phyloP scores from a whole-genome alignment of 345 rosid species.

The Mercurialis annua region DNA sequence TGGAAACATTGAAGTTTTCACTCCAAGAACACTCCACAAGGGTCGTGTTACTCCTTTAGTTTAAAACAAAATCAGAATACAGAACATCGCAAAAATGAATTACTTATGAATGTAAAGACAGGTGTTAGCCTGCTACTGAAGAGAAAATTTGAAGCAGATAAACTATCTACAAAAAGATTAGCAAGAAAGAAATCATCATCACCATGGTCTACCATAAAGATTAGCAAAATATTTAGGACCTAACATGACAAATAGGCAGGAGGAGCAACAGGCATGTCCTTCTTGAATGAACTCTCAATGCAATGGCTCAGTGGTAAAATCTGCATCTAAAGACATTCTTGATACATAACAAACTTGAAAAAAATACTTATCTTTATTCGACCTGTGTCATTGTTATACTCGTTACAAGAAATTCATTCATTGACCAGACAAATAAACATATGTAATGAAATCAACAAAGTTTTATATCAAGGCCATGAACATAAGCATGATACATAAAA shows the following conservation, averaged over 20 bases:
- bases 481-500: background rate
- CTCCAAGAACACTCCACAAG: background rate
- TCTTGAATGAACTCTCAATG: background rate
- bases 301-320: background rate
- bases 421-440: background rate
- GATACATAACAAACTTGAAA: background rate
- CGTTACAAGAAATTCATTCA: background rate
- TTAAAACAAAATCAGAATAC: too few species aligned
- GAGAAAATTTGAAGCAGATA: constrained; percentile 1
- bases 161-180: background rate
- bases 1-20: background rate
- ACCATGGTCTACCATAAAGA: too few species aligned
- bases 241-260: background rate
- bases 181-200: background rate
- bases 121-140: background rate
- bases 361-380: background rate
- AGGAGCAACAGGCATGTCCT: background rate
- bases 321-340: background rate
- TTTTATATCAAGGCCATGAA: background rate
- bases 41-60: background rate
- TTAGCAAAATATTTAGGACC: background rate
- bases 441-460: background rate
- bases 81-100: background rate
- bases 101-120: background rate
- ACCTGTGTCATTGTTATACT: background rate